A percentile compares a stretch with the other conserved stretches of the same genome.
phyloP scores from a whole-genome alignment of 2,329 filamentous ascomycete species.

The Colletotrichum orbiculare region DNA sequence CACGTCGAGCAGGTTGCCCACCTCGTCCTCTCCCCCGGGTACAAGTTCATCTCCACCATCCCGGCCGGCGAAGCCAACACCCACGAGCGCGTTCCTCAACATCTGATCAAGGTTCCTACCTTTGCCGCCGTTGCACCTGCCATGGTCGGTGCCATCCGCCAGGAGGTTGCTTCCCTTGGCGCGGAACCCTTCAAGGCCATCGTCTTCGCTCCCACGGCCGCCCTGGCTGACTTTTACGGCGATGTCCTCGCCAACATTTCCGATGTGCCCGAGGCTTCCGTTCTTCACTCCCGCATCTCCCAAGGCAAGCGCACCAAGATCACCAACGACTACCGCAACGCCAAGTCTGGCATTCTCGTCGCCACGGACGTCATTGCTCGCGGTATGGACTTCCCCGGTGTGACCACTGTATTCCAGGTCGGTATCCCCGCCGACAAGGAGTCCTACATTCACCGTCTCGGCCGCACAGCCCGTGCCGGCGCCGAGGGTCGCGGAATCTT shows the following conservation, averaged over 20 bases:
- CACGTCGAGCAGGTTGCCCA: conserved; percentile 83
- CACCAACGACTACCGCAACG: conserved; percentile 71
- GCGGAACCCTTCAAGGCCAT: conserved; percentile 81
- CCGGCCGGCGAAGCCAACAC: conserved; percentile 79
- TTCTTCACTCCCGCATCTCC: conserved; percentile 62
- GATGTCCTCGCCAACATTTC: conserved; percentile 53
- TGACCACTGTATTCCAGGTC: conserved; percentile 74
- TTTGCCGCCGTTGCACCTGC: conserved; percentile 74
- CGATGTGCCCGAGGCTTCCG: conserved; percentile 55
- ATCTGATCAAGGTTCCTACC: conserved; percentile 73
- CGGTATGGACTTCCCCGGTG: conserved; percentile 79
- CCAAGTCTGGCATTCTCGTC: conserved; percentile 65
- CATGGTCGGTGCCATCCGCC: conserved; percentile 66
- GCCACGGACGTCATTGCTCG: conserved; percentile 78
- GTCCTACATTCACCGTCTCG: conserved; percentile 75
- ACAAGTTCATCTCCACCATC: conserved; percentile 86
- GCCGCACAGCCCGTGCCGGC: conserved; percentile 73
- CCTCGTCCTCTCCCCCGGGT: conserved; percentile 73
- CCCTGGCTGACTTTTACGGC: conserved; percentile 62
- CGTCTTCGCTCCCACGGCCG: conserved; percentile 77
- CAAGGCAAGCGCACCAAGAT: conserved; percentile 63
- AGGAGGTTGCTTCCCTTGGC: conserved; percentile 51
- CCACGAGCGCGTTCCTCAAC: conserved; percentile 80
- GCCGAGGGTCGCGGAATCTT: conserved; percentile 72
- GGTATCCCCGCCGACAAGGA: conserved; percentile 69